A percentile compares a stretch with the other conserved stretches of the same genome.
Conservation (phyloP, 768 basidiomycete genomes). For the Lentinula guzmanii region DNA sequence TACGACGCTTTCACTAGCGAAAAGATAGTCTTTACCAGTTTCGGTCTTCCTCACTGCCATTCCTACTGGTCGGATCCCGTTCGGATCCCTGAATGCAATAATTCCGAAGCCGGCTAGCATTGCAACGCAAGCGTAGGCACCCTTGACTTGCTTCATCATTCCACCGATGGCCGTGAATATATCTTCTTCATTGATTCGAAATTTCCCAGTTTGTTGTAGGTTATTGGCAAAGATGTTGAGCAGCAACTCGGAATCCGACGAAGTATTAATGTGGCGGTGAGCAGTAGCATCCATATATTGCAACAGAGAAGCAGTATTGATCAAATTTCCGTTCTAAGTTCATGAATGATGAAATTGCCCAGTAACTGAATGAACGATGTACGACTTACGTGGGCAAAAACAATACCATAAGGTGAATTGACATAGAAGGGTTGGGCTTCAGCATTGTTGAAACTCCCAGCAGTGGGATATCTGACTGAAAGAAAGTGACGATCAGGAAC, state of each 20-base stretch:
- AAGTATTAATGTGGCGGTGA: slow-evolving; percentile 98
- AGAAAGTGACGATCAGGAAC: slow-evolving; percentile 6
- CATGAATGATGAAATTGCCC: neutral
- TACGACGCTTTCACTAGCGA: slow-evolving; percentile 94
- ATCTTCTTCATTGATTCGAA: slow-evolving; percentile 99
- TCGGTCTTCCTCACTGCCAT: slow-evolving; percentile 63
- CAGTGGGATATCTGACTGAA: slow-evolving; percentile 94
- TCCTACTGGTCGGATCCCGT: slow-evolving; percentile 93
- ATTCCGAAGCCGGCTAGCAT: slow-evolving; percentile 99
- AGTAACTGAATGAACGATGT: neutral
- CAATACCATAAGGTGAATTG: slow-evolving; percentile 99
- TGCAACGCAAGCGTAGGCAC: slow-evolving; percentile 96
- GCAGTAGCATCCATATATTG: slow-evolving; percentile 94
- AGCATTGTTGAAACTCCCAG: slow-evolving; percentile 92
- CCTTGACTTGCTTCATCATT: slow-evolving; percentile 82
- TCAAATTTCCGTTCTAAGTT: slow-evolving; percentile 91
- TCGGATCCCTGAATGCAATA: slow-evolving; percentile 96
- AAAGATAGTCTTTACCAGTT: slow-evolving; percentile 75
- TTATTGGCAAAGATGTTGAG: slow-evolving; percentile 98
- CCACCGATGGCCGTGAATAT: slow-evolving; percentile 92
- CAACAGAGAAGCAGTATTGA: slow-evolving; percentile 83
- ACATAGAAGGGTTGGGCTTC: slow-evolving; percentile 99
- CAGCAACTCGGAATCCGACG: slow-evolving; percentile 94
- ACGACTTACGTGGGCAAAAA: slow-evolving; percentile 85
- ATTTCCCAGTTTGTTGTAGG: slow-evolving; percentile 96